Base-by-base conservation (phyloP, 2,329 filamentous ascomycete species). In the Aureobasidium sp. region DNA sequence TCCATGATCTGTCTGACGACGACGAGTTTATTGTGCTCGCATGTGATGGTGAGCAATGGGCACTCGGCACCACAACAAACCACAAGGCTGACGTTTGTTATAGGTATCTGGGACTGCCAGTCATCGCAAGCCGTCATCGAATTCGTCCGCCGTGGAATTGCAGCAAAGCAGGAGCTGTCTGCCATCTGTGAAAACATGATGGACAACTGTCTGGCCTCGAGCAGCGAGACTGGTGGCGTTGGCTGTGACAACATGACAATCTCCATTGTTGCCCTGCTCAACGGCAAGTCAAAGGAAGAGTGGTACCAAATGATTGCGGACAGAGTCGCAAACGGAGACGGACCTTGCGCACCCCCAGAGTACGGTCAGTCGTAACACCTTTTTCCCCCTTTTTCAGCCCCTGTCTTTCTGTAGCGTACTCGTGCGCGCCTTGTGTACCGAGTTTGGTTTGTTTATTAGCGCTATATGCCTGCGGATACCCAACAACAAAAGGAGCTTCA, bases 211-310 rank as follows among this genome's bases (percentile, higher is more conserved):
- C 79, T 98, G 60, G 90, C 93, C 35, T 95, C 90, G 57, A 97
- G 95, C 79, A 95, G 90, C 61, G 93, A 98, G 74, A 96, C 91
- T 27, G 93, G 93, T 53, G 93, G 93, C 59, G 91, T 98, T 57
- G 93, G 93, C 57, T 98, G 93, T 71, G 93, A 98, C 76, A 98
- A 98, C 78, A 98, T 98, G 93, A 98, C 93, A 62, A 97, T 98
- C 86, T 77, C 85, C 63, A 80, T 98, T 60, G 76, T 98, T 66
- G 93, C 86, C 61, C 83, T 98, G 68, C 80, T 98, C 62, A 83
- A 88, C 66, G 93, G 91, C 70, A 90, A 88, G 78, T 87, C 84
- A 63, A 94, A 95, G 80, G 90, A 96, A 67, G 86, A 96, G 74
- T 98, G 93, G 93, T 98, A 98, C 71, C 88, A 96, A 66, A 85